These are phyloP conservation scores for Trichoderma gracile DNA, from an alignment of 2,329 filamentous ascomycete genomes.

Conservation along the genomic window DNA sequence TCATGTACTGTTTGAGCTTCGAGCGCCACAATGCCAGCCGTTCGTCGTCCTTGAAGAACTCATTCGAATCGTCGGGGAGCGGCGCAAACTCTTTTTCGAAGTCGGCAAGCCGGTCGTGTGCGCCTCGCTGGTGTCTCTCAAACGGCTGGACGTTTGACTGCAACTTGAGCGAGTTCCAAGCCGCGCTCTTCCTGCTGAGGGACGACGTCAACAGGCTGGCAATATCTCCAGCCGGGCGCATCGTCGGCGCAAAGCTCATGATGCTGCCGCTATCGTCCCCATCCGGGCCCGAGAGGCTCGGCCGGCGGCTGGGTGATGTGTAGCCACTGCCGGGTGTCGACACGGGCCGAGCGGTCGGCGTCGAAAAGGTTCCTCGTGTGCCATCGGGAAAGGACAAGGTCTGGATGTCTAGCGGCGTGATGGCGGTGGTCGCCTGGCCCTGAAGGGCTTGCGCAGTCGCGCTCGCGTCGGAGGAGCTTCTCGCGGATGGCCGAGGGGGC, in stretches of 20 bases:
- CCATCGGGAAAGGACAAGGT: conserved; percentile 73
- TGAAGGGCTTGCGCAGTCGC: conserved; percentile 46
- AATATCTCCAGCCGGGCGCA: conserved; percentile 67
- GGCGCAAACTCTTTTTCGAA: conserved; percentile 80
- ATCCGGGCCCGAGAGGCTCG: conserved; percentile 46
- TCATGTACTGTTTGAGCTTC: conserved; percentile 96
- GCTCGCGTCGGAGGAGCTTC: conserved; percentile 40
- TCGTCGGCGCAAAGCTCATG: conserved; percentile 64
- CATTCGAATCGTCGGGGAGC: conserved; percentile 57
- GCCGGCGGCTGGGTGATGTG: conserved; percentile 41
- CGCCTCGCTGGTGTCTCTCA: conserved; percentile 50
- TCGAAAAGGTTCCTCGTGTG: conserved; percentile 63
- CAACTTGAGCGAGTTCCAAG: conserved; percentile 66
- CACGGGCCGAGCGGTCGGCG: conserved; percentile 38
- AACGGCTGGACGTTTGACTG: conserved; percentile 64
- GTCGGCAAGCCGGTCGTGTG: conserved; percentile 58
- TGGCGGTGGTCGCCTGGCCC: conserved; percentile 77
- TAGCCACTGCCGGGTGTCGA: conserved; percentile 46
- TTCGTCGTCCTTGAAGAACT: conserved; percentile 52
- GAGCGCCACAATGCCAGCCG: conserved; percentile 78
- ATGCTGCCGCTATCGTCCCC: conserved; percentile 66
- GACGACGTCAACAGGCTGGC: conserved; percentile 80
- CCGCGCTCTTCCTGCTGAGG: conserved; percentile 63
- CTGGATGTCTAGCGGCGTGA: conserved; percentile 79
- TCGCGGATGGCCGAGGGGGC: conserved; percentile 52